A percentile compares a stretch with the other conserved stretches of the same genome.
phyloP scores from a whole-genome alignment of 192 early-diverging fungal species.

The Piromyces sp. region DNA sequence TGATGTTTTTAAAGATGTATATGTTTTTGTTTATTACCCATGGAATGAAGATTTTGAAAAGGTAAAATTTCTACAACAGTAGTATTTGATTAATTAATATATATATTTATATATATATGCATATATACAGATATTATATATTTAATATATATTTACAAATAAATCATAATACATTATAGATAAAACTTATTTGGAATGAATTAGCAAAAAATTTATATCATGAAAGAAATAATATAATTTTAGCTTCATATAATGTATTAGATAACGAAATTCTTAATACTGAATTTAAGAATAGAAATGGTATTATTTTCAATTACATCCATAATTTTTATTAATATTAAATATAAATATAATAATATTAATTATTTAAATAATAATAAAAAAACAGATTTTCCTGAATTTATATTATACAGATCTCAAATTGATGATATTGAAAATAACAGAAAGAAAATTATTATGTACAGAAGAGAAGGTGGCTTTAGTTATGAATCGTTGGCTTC shows the following conservation, averaged over 20 bases:
- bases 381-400: background rate
- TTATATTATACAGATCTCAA: background rate
- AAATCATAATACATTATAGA: background rate
- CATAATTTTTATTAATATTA: no score
- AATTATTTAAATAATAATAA: no score
- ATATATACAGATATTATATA: no score
- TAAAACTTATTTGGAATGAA: background rate
- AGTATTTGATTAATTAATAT: background rate
- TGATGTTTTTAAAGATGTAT: background rate
- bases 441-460: background rate
- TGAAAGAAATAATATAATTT: background rate
- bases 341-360: no score
- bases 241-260: background rate
- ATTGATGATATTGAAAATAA: background rate
- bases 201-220: background rate
- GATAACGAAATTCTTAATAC: background rate
- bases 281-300: background rate
- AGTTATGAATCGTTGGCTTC: background rate
- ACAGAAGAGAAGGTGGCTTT: background rate
- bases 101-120: no score
- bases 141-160: no score
- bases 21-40: background rate
- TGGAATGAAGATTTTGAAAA: background rate
- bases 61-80: background rate
- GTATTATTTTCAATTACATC: background rate